A percentile compares a stretch with the other conserved stretches of the same genome.
Evolutionary conservation across 73 alveolate species (phyloP).

Genomic region (Tetrahymena thermophila): DNA sequence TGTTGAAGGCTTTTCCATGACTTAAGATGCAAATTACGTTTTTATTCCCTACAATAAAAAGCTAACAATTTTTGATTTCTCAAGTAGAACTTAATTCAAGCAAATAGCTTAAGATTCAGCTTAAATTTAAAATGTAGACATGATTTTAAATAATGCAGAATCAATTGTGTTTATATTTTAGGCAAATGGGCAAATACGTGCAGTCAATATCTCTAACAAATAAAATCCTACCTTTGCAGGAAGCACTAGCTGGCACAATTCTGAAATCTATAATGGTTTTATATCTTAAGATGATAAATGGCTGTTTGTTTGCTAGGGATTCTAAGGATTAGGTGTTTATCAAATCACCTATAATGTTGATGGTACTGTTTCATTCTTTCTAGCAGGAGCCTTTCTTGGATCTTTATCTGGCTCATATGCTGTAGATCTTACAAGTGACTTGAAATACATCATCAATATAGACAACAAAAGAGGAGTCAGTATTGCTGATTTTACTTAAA

Average conservation of each 20-base stretch:
- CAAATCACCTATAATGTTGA: background rate
- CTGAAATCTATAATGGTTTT: background rate
- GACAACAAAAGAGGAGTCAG: background rate
- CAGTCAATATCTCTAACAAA: background rate
- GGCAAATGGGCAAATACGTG: background rate
- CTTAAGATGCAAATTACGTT: background rate
- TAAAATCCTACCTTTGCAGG: background rate
- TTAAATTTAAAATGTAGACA: background rate
- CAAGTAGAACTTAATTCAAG: background rate
- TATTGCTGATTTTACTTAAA: background rate
- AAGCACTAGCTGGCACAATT: background rate
- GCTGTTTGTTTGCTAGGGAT: background rate
- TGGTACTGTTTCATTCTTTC: background rate
- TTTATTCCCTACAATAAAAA: background rate
- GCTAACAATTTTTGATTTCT: background rate
- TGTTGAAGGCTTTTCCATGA: background rate
- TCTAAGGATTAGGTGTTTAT: background rate
- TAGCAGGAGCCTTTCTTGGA: background rate
- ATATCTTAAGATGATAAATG: background rate
- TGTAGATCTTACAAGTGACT: background rate
- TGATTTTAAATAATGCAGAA: background rate
- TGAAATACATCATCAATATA: background rate
- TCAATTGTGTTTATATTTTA: background rate
- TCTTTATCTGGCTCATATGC: background rate
- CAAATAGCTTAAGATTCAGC: background rate